Base-by-base conservation (phyloP, 2,329 filamentous ascomycete species). In the Curvularia spicifera region DNA sequence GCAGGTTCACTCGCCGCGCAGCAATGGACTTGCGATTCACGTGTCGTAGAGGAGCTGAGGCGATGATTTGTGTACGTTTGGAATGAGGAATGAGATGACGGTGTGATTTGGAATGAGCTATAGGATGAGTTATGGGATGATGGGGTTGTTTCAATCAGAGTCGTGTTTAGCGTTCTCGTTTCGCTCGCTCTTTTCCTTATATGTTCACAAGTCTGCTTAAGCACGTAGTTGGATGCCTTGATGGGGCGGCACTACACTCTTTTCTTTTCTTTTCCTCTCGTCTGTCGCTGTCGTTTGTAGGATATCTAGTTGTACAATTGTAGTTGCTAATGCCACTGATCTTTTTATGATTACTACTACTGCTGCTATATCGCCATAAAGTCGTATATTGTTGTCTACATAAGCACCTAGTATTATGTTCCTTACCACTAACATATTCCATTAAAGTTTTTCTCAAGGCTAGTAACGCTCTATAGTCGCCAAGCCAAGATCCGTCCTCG, bases 191-290 rank as follows among this genome's bases (percentile, higher is more conserved):
- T n/a, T 28, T 40, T n/a, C 40, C 3, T 44, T 28, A 7, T 2
- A 13, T 35, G 29, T 48, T 48, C 45, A 35, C 1, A n/a, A 48
- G 45, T 48, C 31, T 48, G 45, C 45, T 48, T 35, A 48, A 22
- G 8, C 20, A 12, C 15, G 22, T 28, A 44, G 22, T 7, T 3
- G 15, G 3, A 26, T 26, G 42, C 22, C 24, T 44, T n/a, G 42
- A 44, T 28, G 18, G 18, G 42, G 42, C 15, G 13, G 12, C 12
- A 15, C 40, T 28, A n/a, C 42, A 24, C 31, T 33, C 31, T 33
- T 33, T 37, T 26, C 31, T 33, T 33, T 37, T 26, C 22, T 44
- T 44, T 43, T 26, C 10, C 24, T 43, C 18, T 33, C 12, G 10
- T 33, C 31, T 15, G 10, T 37, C 33, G 12, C n/a, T 37, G 15